Percentiles rank a stretch among this genome's conserved stretches.
Evolutionary conservation across 768 basidiomycete species (phyloP).

Genomic region (Trichaptum fuscoviolaceum): DNA sequence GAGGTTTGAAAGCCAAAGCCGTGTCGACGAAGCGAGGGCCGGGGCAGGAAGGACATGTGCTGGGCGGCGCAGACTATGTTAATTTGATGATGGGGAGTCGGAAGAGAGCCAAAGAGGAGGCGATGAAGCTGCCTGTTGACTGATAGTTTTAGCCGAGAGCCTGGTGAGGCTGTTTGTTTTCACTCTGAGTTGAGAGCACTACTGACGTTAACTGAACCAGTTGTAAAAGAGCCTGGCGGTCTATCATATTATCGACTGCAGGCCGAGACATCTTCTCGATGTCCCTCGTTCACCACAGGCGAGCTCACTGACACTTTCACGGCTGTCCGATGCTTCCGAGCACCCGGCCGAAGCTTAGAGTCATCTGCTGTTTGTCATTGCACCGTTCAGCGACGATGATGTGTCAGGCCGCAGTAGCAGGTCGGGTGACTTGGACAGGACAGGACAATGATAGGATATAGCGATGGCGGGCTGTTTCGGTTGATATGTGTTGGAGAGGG

Average conservation of each 20-base stretch:
- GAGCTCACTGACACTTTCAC: too few species aligned
- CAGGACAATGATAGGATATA: not conserved
- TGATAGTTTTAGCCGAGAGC: not conserved
- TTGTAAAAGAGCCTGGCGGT: too few species aligned
- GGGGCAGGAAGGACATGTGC: constrained; percentile 36
- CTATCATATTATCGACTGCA: too few species aligned
- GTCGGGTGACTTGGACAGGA: not conserved
- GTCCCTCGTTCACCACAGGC: too few species aligned
- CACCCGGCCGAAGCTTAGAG: not conserved
- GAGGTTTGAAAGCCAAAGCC: constrained; percentile 41
- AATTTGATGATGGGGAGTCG: constrained; percentile 66
- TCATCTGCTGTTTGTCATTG: not conserved
- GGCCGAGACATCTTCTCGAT: too few species aligned
- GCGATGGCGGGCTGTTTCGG: not conserved
- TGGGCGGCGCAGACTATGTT: constrained; percentile 77
- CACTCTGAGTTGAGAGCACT: not conserved
- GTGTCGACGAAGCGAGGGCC: constrained; percentile 19
- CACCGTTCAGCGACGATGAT: not conserved
- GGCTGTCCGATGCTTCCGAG: too few species aligned
- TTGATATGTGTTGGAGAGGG: not conserved
- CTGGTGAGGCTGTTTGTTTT: not conserved
- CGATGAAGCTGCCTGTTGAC: constrained; percentile 45
- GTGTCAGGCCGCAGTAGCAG: not conserved
- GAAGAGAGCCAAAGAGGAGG: constrained; percentile 61
- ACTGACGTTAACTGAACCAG: too few species aligned